Conservation (phyloP, 306 rosid genomes). For the Prunus mongolica region DNA sequence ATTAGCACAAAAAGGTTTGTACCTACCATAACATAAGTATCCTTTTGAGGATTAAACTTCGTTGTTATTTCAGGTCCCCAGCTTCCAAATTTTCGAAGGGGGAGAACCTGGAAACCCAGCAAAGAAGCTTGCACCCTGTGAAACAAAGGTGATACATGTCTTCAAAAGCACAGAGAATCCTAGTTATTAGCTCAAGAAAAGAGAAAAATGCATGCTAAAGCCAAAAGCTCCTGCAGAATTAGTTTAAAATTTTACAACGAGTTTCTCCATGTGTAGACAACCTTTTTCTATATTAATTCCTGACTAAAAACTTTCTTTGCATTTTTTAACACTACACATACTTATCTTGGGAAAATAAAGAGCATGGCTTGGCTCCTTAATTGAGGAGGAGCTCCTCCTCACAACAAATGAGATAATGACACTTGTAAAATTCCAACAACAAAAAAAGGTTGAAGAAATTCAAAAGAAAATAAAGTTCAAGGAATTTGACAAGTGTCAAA, state of each 20-base stretch:
- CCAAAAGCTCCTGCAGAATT: not conserved
- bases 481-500: too few species aligned
- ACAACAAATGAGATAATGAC: too few species aligned
- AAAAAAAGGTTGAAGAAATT: too few species aligned
- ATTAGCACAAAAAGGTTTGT: not conserved
- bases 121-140: constrained; percentile 79
- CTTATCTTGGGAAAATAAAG: not conserved
- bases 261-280: not conserved
- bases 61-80: constrained; percentile 86
- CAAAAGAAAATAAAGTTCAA: too few species aligned
- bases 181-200: not conserved
- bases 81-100: constrained; percentile 82
- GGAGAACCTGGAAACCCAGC: constrained; percentile 80
- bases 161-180: not conserved
- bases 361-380: too few species aligned
- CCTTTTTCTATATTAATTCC: not conserved
- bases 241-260: too few species aligned
- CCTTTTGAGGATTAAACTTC: constrained; percentile 70
- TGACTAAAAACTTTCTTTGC: not conserved
- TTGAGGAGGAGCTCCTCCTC: too few species aligned
- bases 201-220: not conserved
- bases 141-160: constrained; percentile 13
- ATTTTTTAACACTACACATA: not conserved
- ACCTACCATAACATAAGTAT: constrained; percentile 78
- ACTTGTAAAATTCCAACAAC: too few species aligned